phyloP scores from a whole-genome alignment of 352 stramenopile genomes.

The Nothophytophthora sp. region DNA sequence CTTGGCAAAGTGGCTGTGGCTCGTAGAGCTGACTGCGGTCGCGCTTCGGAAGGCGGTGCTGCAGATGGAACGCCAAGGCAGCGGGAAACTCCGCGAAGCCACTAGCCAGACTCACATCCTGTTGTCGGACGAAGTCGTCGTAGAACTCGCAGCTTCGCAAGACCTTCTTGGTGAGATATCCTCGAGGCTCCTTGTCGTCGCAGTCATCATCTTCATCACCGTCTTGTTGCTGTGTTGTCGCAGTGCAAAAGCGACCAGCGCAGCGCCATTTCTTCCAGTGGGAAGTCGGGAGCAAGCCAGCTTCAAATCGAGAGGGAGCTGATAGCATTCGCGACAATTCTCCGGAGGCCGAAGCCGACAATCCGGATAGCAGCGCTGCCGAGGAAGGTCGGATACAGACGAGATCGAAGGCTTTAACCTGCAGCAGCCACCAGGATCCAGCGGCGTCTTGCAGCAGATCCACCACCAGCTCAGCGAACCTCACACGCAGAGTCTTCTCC shows the following conservation, averaged over 20 bases:
- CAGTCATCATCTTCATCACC: not conserved
- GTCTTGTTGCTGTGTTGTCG: slow-evolving; percentile 3
- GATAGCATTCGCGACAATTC: slow-evolving; percentile 36
- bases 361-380: slow-evolving; percentile 6
- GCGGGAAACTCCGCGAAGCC: slow-evolving; percentile 39
- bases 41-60: slow-evolving; percentile 52
- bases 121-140: slow-evolving; percentile 37
- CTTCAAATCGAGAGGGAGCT: slow-evolving; percentile 44
- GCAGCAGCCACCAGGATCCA: slow-evolving; percentile 64
- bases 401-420: slow-evolving; percentile 69
- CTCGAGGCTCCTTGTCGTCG: slow-evolving; percentile 27
- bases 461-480: slow-evolving; percentile 50
- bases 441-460: slow-evolving; percentile 57
- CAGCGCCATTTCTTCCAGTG: slow-evolving; percentile 55
- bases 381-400: slow-evolving; percentile 15
- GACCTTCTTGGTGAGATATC: slow-evolving; percentile 67
- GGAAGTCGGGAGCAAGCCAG: slow-evolving; percentile 1
- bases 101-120: slow-evolving; percentile 46
- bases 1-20: slow-evolving; percentile 46
- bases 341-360: not conserved
- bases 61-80: slow-evolving; percentile 55
- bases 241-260: slow-evolving; percentile 38
- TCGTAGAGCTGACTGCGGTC: slow-evolving; percentile 62
- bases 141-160: slow-evolving; percentile 70
- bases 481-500: slow-evolving; percentile 37